phyloP scores from a whole-genome alignment of 2,329 filamentous ascomycete species.

The Colletotrichum brevisporum region DNA sequence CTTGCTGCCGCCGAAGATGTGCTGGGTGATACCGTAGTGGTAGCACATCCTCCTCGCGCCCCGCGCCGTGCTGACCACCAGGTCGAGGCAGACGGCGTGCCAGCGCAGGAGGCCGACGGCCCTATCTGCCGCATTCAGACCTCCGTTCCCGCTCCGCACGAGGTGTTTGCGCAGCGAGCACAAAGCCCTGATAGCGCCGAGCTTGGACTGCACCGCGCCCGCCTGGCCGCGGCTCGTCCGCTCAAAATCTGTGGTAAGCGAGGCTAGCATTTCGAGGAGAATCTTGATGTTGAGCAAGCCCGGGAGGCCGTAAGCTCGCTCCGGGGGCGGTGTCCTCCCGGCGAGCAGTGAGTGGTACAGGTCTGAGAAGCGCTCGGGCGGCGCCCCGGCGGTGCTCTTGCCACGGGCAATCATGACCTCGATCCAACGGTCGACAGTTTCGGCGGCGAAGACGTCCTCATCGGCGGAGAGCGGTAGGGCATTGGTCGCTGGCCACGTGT shows the following conservation, averaged over 20 bases:
- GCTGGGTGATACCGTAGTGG: slow-evolving; percentile 19
- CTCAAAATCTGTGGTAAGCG: slow-evolving; percentile 10
- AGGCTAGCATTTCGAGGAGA: slow-evolving; percentile 6
- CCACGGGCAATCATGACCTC: neutral
- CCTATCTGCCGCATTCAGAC: neutral
- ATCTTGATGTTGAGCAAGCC: slow-evolving; percentile 9
- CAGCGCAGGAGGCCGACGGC: slow-evolving; percentile 8
- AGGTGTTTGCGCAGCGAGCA: neutral
- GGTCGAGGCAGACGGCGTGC: slow-evolving; percentile 16
- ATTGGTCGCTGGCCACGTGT: slow-evolving; percentile 16
- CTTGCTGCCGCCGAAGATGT: slow-evolving; percentile 21
- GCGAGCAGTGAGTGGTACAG: slow-evolving; percentile 1
- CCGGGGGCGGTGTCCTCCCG: neutral
- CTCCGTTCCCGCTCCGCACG: neutral
- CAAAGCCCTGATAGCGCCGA: neutral
- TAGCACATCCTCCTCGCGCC: slow-evolving; percentile 16
- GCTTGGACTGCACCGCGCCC: neutral
- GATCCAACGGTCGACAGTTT: slow-evolving; percentile 2
- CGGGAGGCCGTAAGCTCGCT: neutral
- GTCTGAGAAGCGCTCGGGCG: neutral
- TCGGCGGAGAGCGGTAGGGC: neutral
- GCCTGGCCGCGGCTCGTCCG: neutral
- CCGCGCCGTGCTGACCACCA: slow-evolving; percentile 13
- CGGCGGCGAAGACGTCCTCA: neutral
- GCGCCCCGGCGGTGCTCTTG: neutral